Base-by-base conservation (phyloP, 1,139 yeast species). In the Saccharomyces hybrid region DNA sequence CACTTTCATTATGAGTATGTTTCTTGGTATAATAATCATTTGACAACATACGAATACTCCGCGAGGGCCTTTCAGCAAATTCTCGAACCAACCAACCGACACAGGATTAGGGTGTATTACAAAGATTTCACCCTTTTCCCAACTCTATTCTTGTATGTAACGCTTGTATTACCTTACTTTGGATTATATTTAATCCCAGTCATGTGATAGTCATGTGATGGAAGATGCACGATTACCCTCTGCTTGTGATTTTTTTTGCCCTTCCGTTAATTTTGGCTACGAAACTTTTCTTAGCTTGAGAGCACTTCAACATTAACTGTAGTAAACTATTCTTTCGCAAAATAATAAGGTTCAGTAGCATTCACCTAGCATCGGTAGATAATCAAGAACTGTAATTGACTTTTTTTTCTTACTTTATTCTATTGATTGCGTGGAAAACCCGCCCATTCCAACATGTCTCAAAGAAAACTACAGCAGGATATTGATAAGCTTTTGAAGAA, bases 401-500 rank as follows among this genome's bases (percentile, higher is more conserved):
- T 5, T 1, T 8, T 38, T 38, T n/a, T 16, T 38, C 5, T 4
- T 5, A 16, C 4, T 20, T 38, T 20, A 8, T 38, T 38, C 13
- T 16, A 16, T 38, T 38, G 8, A 38, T 38, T 38, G 44, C 44
- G 11, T 38, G 44, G 13, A 38, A 38, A 4, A 38, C 6, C 25
- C 44, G 44, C 44, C 25, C 25, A 38, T 38, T 16, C 44, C 11
- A 38, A 8, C 57, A 83, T 84, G 89, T 83, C 88, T 52, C 85
- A 82, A 63, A 73, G 88, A 67, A 83, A 83, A 67, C 71, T 83
- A 53, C 84, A 82, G 64, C 88, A 83, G 72, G 99, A 95, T 76
- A 89, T 93, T 71, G 99, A 95, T 73, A 89, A 93, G 69, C 90
- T 91, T 68, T 85, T 91, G 77, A 93, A 93, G 72, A 90, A 95